Conservation (phyloP, 495 filamentous ascomycete species). For the Stereocaulon alpinum region DNA sequence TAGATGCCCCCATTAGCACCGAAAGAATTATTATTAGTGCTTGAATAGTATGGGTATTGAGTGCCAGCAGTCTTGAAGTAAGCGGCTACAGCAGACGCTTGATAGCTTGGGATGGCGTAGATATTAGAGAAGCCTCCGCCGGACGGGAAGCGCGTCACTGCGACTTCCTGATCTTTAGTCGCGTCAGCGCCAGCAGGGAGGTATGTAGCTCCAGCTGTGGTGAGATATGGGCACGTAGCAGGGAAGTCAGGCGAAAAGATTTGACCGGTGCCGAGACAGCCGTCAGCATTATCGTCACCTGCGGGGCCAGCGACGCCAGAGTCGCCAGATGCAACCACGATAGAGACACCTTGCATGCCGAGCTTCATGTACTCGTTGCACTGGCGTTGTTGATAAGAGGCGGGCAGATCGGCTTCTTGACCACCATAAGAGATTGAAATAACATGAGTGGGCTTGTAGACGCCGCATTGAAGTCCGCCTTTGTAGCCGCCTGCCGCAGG, state of each 20-base stretch:
- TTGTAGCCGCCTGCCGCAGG: conserved; percentile 42
- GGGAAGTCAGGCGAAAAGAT: conserved; percentile 43
- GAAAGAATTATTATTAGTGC: conserved; percentile 9
- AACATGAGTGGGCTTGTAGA: conserved; percentile 23
- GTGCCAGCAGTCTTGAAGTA: conserved; percentile 42
- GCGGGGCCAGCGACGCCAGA: conserved; percentile 43
- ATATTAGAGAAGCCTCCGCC: conserved; percentile 63
- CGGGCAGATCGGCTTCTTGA: conserved; percentile 41
- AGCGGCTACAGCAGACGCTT: conserved; percentile 38
- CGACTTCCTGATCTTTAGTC: conserved; percentile 30
- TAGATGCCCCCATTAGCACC: conserved; percentile 36
- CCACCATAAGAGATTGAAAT: conserved; percentile 51
- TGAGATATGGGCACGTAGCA: conserved; percentile 42
- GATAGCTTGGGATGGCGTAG: conserved; percentile 49
- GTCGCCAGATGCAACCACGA: conserved; percentile 54
- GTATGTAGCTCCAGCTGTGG: conserved; percentile 39
- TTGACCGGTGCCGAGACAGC: conserved; percentile 24
- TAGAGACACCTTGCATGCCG: conserved; percentile 49
- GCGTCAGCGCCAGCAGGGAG: conserved; percentile 30
- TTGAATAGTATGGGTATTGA: conserved; percentile 25
- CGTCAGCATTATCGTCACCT: conserved; percentile 24
- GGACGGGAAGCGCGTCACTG: conserved; percentile 38
- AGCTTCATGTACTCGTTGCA: conserved; percentile 57
- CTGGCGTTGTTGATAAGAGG: conserved; percentile 44
- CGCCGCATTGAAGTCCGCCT: conserved; percentile 50